Conservation (phyloP, 2,329 filamentous ascomycete species). For the Aspergillus vadensis region DNA sequence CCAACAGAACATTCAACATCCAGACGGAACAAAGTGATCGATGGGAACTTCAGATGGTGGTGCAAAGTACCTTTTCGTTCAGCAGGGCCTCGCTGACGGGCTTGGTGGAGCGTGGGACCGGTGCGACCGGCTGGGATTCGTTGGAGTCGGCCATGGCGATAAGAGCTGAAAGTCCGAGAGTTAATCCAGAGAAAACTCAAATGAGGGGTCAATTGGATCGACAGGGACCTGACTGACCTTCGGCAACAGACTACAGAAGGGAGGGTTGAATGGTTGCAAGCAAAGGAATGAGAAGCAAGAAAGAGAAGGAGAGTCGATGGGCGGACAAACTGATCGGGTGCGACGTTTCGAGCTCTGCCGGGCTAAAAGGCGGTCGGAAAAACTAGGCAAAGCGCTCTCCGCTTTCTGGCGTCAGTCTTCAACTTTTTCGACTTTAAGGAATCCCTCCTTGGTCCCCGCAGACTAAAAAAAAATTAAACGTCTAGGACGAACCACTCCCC, state of each 20-base stretch:
- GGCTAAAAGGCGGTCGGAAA: slow-evolving; percentile 43
- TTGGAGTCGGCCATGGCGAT: slow-evolving; percentile 58
- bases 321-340: slow-evolving; percentile 16
- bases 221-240: slow-evolving; percentile 17
- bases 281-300: slow-evolving; percentile 27
- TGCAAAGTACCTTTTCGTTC: slow-evolving; percentile 87
- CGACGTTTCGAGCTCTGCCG: slow-evolving; percentile 28
- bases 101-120: slow-evolving; percentile 68
- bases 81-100: slow-evolving; percentile 96
- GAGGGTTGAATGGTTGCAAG: slow-evolving; percentile 16
- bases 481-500: background rate
- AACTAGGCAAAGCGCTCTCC: slow-evolving; percentile 29
- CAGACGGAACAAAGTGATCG: background rate
- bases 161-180: slow-evolving; percentile 18
- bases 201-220: background rate
- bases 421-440: slow-evolving; percentile 21
- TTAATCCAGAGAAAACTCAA: slow-evolving; percentile 17
- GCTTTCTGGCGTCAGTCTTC: slow-evolving; percentile 15
- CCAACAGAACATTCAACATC: background rate
- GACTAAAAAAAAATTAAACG: background rate
- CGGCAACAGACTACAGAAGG: slow-evolving; percentile 18
- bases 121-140: slow-evolving; percentile 63
- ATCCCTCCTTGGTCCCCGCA: background rate
- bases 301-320: slow-evolving; percentile 19
- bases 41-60: background rate